Evolutionary conservation across 305 asterid species (phyloP).

Genomic region (Caryopteris hybrid): DNA sequence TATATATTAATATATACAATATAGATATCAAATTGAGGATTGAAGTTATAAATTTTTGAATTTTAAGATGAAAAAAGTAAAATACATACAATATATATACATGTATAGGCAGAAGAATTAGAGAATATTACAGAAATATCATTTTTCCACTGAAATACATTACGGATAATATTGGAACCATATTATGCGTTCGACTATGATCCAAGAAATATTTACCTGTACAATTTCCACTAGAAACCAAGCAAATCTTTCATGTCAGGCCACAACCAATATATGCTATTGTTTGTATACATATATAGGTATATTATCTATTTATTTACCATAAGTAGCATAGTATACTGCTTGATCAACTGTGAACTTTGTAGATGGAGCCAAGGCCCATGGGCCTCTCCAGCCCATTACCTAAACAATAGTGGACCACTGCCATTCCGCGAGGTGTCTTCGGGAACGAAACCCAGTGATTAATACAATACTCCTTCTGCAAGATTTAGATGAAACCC

Average conservation of each 20-base stretch:
- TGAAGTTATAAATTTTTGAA: too few species aligned
- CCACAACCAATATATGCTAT: not conserved
- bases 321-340: not conserved
- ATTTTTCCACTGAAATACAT: too few species aligned
- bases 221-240: not conserved
- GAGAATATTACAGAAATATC: too few species aligned
- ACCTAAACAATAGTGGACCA: not conserved
- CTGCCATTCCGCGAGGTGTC: too few species aligned
- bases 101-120: too few species aligned
- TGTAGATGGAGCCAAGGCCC: not conserved
- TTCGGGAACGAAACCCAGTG: too few species aligned
- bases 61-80: too few species aligned
- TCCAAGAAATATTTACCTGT: not conserved
- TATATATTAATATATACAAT: too few species aligned
- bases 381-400: not conserved
- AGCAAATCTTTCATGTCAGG: not conserved
- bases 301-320: not conserved
- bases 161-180: too few species aligned
- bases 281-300: not conserved
- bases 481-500: not conserved
- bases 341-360: not conserved
- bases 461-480: too few species aligned
- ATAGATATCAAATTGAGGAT: too few species aligned
- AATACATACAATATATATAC: too few species aligned
- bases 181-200: not conserved